A percentile compares a stretch with the other conserved stretches of the same genome.
phyloP scores from a whole-genome alignment of 495 filamentous ascomycete species.

The Parathielavia appendiculata region DNA sequence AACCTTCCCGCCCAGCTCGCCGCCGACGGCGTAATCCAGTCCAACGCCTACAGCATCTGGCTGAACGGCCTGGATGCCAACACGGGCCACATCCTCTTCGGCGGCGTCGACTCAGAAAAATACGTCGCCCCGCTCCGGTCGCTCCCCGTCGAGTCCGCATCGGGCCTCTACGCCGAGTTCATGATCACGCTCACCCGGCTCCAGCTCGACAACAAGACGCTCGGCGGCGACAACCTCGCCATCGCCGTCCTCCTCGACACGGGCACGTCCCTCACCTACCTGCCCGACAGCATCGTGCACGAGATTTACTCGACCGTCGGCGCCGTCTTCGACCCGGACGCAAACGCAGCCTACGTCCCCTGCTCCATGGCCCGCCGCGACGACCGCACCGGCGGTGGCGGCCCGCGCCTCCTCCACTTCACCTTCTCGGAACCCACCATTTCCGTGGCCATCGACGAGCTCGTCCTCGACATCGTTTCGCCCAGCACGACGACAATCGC shows the following conservation, averaged over 20 bases:
- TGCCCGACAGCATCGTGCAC: conserved; percentile 63
- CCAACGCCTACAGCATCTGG: conserved; percentile 85
- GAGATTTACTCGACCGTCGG: conserved; percentile 59
- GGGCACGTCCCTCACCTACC: conserved; percentile 84
- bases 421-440: conserved; percentile 65
- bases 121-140: conserved; percentile 67
- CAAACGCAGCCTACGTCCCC: conserved; percentile 62
- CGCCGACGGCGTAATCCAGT: conserved; percentile 62
- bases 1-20: conserved; percentile 77
- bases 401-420: conserved; percentile 50
- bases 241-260: conserved; percentile 80
- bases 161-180: conserved; percentile 64
- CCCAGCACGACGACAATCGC: conserved; percentile 40
- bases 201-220: conserved; percentile 39
- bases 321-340: conserved; percentile 54
- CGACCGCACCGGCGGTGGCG: conserved; percentile 33
- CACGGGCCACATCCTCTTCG: conserved; percentile 82
- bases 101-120: conserved; percentile 80
- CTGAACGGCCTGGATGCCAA: conserved; percentile 73
- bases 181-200: conserved; percentile 68
- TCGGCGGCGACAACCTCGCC: conserved; percentile 51
- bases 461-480: conserved; percentile 62
- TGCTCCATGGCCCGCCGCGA: conserved; percentile 59
- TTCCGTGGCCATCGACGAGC: conserved; percentile 65
- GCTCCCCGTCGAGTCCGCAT: conserved; percentile 64